Conservation (phyloP, 1,139 yeast genomes). For the Pichia sp. region DNA sequence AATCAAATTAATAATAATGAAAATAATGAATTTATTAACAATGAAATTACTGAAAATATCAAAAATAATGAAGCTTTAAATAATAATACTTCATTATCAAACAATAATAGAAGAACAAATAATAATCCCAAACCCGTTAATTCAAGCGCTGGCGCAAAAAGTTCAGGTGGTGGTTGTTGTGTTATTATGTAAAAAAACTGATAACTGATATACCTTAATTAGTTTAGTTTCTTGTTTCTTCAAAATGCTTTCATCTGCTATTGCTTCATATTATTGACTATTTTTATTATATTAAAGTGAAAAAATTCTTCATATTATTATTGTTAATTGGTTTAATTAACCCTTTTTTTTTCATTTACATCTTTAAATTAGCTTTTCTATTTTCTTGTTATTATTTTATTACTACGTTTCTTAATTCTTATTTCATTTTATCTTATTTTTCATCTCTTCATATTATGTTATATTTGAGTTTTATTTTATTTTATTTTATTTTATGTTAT, state of each 20-base stretch:
- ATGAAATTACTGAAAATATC: neutral
- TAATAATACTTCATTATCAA: neutral
- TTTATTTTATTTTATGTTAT: no score
- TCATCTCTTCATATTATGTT: no score
- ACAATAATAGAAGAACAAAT: neutral
- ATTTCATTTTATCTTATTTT: neutral
- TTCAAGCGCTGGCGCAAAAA: slow-evolving; percentile 13
- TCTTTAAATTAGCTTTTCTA: no score
- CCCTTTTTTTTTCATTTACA: no score
- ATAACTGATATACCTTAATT: neutral
- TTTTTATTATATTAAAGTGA: no score
- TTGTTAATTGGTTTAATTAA: no score
- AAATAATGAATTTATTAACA: neutral
- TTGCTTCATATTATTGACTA: no score
- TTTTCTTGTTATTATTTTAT: neutral
- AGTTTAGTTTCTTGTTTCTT: no score
- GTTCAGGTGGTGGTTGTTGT: slow-evolving; percentile 30
- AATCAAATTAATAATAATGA: neutral
- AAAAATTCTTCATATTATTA: no score
- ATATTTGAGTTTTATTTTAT: no score
- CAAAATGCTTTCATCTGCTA: no score
- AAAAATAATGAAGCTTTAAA: neutral
- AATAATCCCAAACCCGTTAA: neutral
- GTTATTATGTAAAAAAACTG: slow-evolving; percentile 20
- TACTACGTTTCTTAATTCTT: neutral